A percentile compares a stretch with the other conserved stretches of the same genome.
phyloP scores from a whole-genome alignment of 129 eudicot genomes.

The Solidago caesia region DNA sequence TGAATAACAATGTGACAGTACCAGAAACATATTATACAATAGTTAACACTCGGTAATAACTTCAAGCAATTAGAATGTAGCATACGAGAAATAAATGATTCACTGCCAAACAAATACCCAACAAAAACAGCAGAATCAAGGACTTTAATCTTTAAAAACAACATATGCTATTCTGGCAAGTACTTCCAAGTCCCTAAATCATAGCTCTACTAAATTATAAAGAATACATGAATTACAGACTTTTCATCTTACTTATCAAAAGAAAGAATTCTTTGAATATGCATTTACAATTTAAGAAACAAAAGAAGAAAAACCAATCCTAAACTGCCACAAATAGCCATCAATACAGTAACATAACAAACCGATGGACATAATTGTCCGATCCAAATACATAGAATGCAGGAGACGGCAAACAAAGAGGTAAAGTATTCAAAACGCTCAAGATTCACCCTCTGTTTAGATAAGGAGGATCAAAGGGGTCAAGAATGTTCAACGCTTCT shows the following conservation, averaged over 20 bases:
- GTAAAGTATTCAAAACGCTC: constrained; percentile 41
- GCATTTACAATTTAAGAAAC: constrained; percentile 3
- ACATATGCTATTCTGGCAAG: not conserved
- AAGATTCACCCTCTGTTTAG: constrained; percentile 26
- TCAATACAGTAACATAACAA: constrained; percentile 15
- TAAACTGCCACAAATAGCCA: constrained; percentile 25
- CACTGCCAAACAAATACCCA: not conserved
- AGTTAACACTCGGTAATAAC: not conserved
- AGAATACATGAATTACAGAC: constrained; percentile 15
- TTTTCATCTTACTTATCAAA: constrained; percentile 8
- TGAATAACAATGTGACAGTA: constrained; percentile 2
- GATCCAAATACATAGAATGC: not conserved
- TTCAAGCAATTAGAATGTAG: not conserved
- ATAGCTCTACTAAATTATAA: not conserved
- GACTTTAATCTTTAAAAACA: no score
- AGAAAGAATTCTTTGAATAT: not conserved
- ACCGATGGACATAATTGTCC: constrained; percentile 21
- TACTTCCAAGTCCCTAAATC: not conserved
- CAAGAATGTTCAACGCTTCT: constrained; percentile 50
- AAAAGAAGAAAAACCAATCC: not conserved
- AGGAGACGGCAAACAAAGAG: constrained; percentile 7
- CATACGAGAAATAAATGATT: not conserved
- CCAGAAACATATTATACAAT: not conserved
- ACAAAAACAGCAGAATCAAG: no score
- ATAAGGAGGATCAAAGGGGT: constrained; percentile 22